Evolutionary conservation across 208 protist genomes (phyloP).

Genomic region (Endotrypanum monterogeii): DNA sequence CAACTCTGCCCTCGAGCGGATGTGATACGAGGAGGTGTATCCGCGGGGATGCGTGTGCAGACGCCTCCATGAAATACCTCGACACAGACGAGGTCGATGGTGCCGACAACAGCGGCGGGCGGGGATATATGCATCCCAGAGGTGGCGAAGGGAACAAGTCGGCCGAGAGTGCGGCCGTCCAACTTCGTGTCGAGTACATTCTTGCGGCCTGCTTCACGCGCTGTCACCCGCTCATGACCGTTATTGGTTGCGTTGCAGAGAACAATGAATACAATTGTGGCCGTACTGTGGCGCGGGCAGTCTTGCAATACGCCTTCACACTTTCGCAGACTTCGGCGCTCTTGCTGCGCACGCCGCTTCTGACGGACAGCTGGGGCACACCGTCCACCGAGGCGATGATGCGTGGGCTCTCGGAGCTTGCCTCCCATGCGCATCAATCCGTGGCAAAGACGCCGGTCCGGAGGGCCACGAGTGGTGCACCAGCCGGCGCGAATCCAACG

Average conservation of each 20-base stretch:
- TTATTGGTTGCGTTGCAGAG: constrained; percentile 49
- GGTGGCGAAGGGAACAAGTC: too few species aligned
- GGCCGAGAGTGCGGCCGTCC: too few species aligned
- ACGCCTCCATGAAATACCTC: too few species aligned
- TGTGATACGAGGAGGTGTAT: too few species aligned
- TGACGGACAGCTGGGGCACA: constrained; percentile 41
- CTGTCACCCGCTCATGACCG: constrained; percentile 55
- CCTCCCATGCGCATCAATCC: constrained; percentile 23
- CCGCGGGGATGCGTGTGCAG: too few species aligned
- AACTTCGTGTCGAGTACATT: constrained; percentile 56
- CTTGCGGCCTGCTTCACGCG: constrained; percentile 51
- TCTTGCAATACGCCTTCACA: constrained; percentile 54
- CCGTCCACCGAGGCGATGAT: constrained; percentile 66
- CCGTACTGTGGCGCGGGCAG: constrained; percentile 45
- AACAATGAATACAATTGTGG: constrained; percentile 54
- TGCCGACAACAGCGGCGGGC: too few species aligned
- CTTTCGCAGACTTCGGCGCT: constrained; percentile 53
- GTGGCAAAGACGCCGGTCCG: constrained; percentile 6
- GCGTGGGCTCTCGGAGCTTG: constrained; percentile 50
- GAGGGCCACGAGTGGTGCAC: neutral
- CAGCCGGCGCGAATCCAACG: neutral
- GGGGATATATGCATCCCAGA: too few species aligned
- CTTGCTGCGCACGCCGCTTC: constrained; percentile 40
- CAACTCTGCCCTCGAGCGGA: too few species aligned
- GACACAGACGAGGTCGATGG: too few species aligned